phyloP scores from a whole-genome alignment of 768 basidiomycete species.

The Russula compacta region DNA sequence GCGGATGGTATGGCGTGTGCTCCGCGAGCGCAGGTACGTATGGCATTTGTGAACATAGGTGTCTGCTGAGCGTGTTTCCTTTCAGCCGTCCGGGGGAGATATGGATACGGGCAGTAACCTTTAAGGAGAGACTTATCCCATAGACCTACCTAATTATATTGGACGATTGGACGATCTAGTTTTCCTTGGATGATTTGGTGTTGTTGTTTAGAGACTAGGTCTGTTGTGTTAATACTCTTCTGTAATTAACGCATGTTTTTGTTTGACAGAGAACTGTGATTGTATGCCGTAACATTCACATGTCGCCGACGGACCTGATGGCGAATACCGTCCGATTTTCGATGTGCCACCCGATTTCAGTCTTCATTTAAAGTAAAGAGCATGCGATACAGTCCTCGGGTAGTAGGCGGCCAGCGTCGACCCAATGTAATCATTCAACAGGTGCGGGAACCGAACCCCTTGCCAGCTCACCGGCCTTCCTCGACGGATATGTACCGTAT shows the following conservation, averaged over 20 bases:
- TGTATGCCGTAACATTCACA: neutral
- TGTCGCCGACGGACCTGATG: too few relatives aligned
- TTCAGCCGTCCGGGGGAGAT: conserved; percentile 64
- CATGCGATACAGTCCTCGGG: neutral
- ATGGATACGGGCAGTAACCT: conserved; percentile 58
- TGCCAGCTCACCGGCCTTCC: neutral
- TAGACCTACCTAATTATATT: conserved; percentile 5
- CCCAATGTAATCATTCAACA: too few relatives aligned
- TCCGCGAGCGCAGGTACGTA: conserved; percentile 70
- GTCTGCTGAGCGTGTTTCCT: conserved; percentile 2
- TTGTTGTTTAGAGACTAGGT: neutral
- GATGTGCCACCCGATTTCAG: neutral
- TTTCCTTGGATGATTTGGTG: neutral
- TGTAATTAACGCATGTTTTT: neutral
- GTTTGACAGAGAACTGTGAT: neutral
- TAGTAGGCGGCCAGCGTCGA: neutral
- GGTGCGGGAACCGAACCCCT: neutral
- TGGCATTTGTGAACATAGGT: neutral
- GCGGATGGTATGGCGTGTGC: conserved; percentile 54
- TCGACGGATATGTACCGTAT: neutral
- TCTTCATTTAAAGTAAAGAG: neutral
- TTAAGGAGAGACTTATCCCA: conserved; percentile 49
- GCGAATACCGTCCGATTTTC: neutral
- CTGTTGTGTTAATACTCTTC: neutral
- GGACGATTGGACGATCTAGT: conserved; percentile 21